Evolutionary conservation across 2,329 filamentous ascomycete species (phyloP).

Genomic region (Arthrobotrys sphaeroides): DNA sequence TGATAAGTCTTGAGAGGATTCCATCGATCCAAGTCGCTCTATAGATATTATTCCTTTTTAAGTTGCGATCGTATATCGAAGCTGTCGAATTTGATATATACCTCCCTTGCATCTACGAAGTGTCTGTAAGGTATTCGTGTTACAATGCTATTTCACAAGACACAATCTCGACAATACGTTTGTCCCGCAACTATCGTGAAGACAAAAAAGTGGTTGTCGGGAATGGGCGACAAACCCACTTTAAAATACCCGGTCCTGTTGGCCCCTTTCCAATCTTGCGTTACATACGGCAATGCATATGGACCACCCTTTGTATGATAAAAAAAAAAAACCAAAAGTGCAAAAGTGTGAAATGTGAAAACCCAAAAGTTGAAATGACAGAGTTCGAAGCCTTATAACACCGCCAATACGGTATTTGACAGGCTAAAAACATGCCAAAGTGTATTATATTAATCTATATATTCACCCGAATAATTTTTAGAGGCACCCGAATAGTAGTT

Average conservation of each 20-base stretch:
- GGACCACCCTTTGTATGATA: too few species aligned
- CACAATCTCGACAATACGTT: neutral
- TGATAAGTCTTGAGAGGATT: conserved; percentile 16
- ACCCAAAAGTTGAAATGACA: too few species aligned
- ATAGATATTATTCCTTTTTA: too few species aligned
- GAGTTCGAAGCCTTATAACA: too few species aligned
- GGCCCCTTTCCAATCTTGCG: conserved; percentile 22
- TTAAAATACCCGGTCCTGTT: conserved; percentile 14
- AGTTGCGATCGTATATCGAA: neutral
- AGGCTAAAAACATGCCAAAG: too few species aligned
- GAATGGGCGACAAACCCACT: conserved; percentile 19
- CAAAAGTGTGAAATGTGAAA: too few species aligned
- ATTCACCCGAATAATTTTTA: too few species aligned
- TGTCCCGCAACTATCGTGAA: neutral
- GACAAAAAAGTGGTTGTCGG: neutral
- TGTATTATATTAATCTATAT: too few species aligned
- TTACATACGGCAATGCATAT: too few species aligned
- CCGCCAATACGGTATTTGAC: too few species aligned
- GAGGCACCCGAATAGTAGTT: too few species aligned
- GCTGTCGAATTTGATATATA: neutral
- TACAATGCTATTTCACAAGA: neutral
- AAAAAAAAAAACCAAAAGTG: too few species aligned
- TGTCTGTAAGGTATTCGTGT: neutral
- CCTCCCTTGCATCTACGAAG: neutral
- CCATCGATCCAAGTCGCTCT: neutral